Conservation (phyloP, 495 filamentous ascomycete species). For the Venustampulla echinocandica region DNA sequence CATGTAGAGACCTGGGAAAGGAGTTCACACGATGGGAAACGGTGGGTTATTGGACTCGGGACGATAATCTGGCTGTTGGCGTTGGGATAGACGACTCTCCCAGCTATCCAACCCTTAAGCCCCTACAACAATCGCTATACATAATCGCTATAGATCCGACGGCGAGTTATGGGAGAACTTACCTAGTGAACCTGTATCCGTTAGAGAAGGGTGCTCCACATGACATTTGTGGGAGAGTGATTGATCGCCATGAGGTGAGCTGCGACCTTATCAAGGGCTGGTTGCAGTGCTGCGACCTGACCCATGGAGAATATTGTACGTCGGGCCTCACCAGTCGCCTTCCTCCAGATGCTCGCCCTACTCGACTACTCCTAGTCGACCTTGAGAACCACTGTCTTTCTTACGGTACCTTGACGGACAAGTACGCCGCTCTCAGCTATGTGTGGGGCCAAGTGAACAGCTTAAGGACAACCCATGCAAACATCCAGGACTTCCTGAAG, state of each 20-base stretch:
- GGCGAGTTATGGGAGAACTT: too few species aligned
- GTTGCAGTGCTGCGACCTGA: not conserved
- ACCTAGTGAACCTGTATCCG: too few species aligned
- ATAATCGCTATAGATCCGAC: too few species aligned
- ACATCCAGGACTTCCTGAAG: not conserved
- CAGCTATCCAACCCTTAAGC: too few species aligned
- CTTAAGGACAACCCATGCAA: not conserved
- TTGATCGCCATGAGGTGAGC: not conserved
- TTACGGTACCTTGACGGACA: not conserved
- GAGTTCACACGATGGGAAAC: too few species aligned
- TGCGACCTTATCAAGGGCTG: not conserved
- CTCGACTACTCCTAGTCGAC: not conserved
- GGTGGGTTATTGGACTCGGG: too few species aligned
- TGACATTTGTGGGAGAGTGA: too few species aligned
- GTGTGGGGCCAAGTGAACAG: not conserved
- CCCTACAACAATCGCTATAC: too few species aligned
- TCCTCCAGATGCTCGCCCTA: not conserved
- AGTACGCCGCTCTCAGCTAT: not conserved
- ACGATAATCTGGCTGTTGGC: too few species aligned
- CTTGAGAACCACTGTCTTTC: not conserved
- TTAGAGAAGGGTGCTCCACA: too few species aligned
- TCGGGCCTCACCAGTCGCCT: not conserved
- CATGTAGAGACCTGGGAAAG: too few species aligned
- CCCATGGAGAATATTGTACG: not conserved
- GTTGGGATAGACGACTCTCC: too few species aligned